Evolutionary conservation across 495 filamentous ascomycete species (phyloP), one percentile per base, ranked within the genome.

Genomic region (Cercophora samala): DNA sequence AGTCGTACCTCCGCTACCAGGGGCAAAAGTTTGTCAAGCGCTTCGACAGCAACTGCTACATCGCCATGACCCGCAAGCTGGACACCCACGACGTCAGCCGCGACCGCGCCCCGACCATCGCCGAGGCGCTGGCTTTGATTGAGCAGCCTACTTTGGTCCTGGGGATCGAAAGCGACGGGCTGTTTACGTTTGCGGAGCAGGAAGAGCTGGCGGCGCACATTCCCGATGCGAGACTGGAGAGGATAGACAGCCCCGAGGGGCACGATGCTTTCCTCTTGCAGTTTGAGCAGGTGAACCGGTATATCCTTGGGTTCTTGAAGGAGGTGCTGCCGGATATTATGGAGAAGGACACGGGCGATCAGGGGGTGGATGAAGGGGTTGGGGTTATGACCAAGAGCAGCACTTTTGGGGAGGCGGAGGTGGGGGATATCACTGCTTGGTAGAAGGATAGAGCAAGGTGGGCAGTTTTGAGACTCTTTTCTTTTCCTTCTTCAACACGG

Each of bases 21-120:
- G 94, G 91, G 54, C 86, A 89, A 64, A 99, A 99, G 77, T 99
- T 99, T 74, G 94, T 97, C 68, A 93, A 92, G 73, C 89, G 95
- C 6, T 99, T 97, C 74, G 95, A 99, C 78, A 90, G 92, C 69
- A 99, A 99, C 75, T 98, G 95, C 81, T 99, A 99, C 79, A 98
- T 99, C 65, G 93, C 95, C 67, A 97, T 98, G 76, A 98, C 95
- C 5, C 91, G 95, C 66, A 99, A 99, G 78, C 88, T 99, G n/a
- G 95, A 99, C 73, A 99, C 95, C 3, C 95, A 99, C 75, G 95
- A 99, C 74, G 86, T 99, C 26, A 93, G 91, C 22, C 85, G 93
- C 23, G 83, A 88, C 69, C 88, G 93, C 21, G 79, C 83, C 18
- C 72, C 81, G 54, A 86, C 86, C 18, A 84, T 97, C 24, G 79